Evolutionary conservation across 192 early-diverging fungal genomes (phyloP).

Genomic region (Entophlyctis luteolus): DNA sequence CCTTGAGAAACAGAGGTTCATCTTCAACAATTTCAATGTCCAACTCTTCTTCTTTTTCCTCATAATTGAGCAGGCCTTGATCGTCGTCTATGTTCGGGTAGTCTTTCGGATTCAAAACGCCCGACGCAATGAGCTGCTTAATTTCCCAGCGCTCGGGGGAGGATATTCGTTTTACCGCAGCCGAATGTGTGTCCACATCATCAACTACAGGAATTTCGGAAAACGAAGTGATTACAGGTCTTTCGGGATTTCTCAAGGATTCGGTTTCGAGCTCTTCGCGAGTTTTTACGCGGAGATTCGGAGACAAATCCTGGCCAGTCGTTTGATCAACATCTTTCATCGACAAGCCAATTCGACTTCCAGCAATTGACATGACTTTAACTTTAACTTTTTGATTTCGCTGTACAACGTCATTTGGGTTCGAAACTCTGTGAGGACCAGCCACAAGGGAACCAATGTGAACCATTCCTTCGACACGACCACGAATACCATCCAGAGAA

Average conservation of each 20-base stretch:
- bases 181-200: conserved; percentile 25
- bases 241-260: conserved; percentile 61
- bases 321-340: conserved; percentile 96
- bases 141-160: conserved; percentile 96
- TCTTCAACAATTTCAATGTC: conserved; percentile 96
- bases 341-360: conserved; percentile 76
- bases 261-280: conserved; percentile 63
- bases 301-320: conserved; percentile 84
- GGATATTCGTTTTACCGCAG: conserved; percentile 72
- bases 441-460: conserved; percentile 72
- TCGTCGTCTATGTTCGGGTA: conserved; percentile 90
- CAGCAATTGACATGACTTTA: conserved; percentile 89
- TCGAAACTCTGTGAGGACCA: conserved; percentile 60
- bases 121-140: conserved; percentile 95
- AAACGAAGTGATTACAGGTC: conserved; percentile 55
- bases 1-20: conserved; percentile 90
- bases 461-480: conserved; percentile 77
- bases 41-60: conserved; percentile 90
- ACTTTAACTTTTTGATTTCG: conserved; percentile 82
- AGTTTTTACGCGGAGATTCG: conserved; percentile 67
- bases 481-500: conserved; percentile 68
- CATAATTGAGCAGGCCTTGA: conserved; percentile 68
- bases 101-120: conserved; percentile 78
- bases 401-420: conserved; percentile 83
- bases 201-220: conserved; percentile 42